A percentile compares a stretch with the other conserved stretches of the same genome.
Evolutionary conservation across 140 eudicot genomes (phyloP).

Genomic region (Bidens hawaiensis): DNA sequence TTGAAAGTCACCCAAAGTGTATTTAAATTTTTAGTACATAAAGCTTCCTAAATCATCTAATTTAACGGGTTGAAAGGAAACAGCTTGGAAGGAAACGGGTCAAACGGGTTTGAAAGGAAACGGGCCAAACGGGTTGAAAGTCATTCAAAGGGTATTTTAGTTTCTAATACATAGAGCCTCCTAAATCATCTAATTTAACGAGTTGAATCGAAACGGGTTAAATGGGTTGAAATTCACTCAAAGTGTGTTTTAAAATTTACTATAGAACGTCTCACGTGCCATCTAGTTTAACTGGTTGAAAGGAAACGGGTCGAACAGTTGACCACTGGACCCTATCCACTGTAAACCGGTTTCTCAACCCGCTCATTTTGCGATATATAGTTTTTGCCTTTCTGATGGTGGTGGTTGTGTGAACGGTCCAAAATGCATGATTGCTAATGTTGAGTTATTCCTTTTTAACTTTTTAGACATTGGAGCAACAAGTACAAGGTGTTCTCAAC

Average conservation of each 20-base stretch:
- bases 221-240: background rate
- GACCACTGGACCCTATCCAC: background rate
- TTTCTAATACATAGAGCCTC: background rate
- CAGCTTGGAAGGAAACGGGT: background rate
- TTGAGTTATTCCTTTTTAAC: conserved; percentile 3
- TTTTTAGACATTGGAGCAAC: conserved; percentile 82
- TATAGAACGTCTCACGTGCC: background rate
- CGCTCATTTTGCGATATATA: background rate
- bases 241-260: background rate
- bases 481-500: conserved; percentile 90
- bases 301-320: too few species aligned
- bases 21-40: background rate
- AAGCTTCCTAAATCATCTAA: background rate
- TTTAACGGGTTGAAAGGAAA: too few species aligned
- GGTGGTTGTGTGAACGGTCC: background rate
- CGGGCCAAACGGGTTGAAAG: background rate
- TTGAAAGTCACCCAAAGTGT: background rate
- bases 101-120: too few species aligned
- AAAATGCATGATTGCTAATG: background rate
- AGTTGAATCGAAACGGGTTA: background rate
- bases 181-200: background rate
- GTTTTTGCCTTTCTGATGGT: background rate
- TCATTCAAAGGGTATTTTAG: background rate
- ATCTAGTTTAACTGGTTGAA: background rate
- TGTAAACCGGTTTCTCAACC: background rate